Base-by-base conservation (phyloP, 306 rosid genomes). In the Abrus pulchellus region DNA sequence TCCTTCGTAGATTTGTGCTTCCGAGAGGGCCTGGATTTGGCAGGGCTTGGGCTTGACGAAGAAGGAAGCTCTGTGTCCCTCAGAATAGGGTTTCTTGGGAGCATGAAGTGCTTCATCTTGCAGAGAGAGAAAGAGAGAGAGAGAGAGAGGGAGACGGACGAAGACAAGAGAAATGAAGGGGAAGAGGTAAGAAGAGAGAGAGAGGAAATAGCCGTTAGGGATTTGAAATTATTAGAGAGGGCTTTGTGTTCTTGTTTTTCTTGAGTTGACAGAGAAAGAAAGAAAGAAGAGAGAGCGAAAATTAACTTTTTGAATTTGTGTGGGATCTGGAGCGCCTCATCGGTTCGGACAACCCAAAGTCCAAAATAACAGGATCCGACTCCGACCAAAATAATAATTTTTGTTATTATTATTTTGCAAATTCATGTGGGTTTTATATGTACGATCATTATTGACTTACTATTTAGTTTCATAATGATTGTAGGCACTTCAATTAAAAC, bases 81-180 rank as follows among this genome's bases (percentile, higher is more conserved):
- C 74, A 86, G 78, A 82, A 72, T 85, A 4, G 89, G 49, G 77
- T 74, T 91, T 84, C 90, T 90, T 80, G 99, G 97, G 53, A 84
- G 87, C 99, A 90, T 91, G 77, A 86, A 89, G 82, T 86, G 92
- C 91, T 94, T 90, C 97, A 92, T 88, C 11, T 44, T 50, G 45
- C 57, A 36, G 73, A 38, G 61, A 41, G 85, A 77, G 83, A 66
- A 5, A 55, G 49, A 74, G 69, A 4, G 34, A 70, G 54, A 79
- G 80, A 27, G 77, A 45, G 86, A 47, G 12, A 43, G 34, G 6
- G 56, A 57, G 65, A 41, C 1, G 28, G 49, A 72, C 56, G 32
- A 9, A 14, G n/a, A 20, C 20, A 20, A 9, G 5, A 41, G 59
- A n/a, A 38, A 53, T 30, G 72, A 74, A 9, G 27, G 47, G 36